phyloP scores from a whole-genome alignment of 495 filamentous ascomycete genomes.

The Aspergillus conjunctus region DNA sequence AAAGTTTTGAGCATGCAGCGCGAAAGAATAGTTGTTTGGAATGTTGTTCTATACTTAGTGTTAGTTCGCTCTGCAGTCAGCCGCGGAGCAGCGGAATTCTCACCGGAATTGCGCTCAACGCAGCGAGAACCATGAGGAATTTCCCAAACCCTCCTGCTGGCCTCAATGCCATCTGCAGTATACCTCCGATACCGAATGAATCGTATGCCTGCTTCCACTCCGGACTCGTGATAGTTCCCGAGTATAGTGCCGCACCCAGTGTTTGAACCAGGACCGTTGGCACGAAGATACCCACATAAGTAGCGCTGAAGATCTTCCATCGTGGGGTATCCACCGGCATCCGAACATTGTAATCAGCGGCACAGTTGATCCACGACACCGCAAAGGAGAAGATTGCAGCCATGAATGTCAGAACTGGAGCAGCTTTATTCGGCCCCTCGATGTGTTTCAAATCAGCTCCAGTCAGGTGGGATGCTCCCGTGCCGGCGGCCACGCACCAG shows the following conservation, averaged over 20 bases:
- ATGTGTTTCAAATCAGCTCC: slow-evolving; percentile 40
- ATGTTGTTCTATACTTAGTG: slow-evolving; percentile 28
- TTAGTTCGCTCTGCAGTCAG: background rate
- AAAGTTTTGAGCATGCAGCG: slow-evolving; percentile 37
- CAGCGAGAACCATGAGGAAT: slow-evolving; percentile 41
- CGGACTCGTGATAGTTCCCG: slow-evolving; percentile 48
- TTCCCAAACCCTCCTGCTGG: slow-evolving; percentile 45
- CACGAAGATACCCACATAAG: slow-evolving; percentile 61
- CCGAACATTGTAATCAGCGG: slow-evolving; percentile 70
- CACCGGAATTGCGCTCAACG: slow-evolving; percentile 39
- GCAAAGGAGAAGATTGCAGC: slow-evolving; percentile 65
- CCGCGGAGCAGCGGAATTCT: slow-evolving; percentile 1
- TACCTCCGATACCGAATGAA: slow-evolving; percentile 58
- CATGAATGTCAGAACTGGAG: slow-evolving; percentile 62
- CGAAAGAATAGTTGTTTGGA: slow-evolving; percentile 36
- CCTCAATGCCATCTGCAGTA: slow-evolving; percentile 59
- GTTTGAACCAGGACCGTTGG: slow-evolving; percentile 66
- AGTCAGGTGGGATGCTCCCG: slow-evolving; percentile 34
- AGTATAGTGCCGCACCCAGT: slow-evolving; percentile 65
- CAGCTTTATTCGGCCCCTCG: slow-evolving; percentile 54
- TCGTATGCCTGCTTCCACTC: slow-evolving; percentile 55
- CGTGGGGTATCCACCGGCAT: slow-evolving; percentile 56
- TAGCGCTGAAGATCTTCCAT: slow-evolving; percentile 59
- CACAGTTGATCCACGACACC: slow-evolving; percentile 64
- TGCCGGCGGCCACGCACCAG: slow-evolving; percentile 43